Percentiles rank a stretch among this genome's conserved stretches.
phyloP scores from a whole-genome alignment of 768 basidiomycete genomes.

The Boletellus emodensis region DNA sequence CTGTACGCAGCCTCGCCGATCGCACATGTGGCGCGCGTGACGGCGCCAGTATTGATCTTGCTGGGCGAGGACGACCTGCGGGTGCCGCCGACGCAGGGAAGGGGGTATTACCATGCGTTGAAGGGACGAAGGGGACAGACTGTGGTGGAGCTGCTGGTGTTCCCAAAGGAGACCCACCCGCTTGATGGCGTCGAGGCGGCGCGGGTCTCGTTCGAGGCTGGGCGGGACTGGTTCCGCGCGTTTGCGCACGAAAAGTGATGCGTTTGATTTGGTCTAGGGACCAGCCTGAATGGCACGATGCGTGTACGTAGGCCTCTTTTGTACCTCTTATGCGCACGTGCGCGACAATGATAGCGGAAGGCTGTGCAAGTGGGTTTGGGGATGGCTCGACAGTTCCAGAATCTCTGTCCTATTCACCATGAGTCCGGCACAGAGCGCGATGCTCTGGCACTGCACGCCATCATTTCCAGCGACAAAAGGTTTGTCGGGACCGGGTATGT shows the following conservation, averaged over 20 bases:
- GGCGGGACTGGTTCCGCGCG: conserved; percentile 45
- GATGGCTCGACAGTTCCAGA: too few species aligned
- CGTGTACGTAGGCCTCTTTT: too few species aligned
- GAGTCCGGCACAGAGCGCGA: too few species aligned
- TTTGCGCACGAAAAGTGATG: conserved; percentile 9
- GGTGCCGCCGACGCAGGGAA: conserved; percentile 60
- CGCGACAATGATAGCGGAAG: too few species aligned
- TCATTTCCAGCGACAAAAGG: too few species aligned
- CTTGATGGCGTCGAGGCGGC: conserved; percentile 61
- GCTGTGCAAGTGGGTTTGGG: too few species aligned
- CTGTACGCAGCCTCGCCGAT: conserved; percentile 57
- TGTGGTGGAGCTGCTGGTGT: conserved; percentile 55
- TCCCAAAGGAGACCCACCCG: conserved; percentile 60
- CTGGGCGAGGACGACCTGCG: conserved; percentile 60
- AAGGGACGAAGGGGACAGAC: conserved; percentile 36
- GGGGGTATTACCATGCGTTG: conserved; percentile 62
- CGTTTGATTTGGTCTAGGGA: too few species aligned
- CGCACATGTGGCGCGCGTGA: conserved; percentile 46
- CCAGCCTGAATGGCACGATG: too few species aligned
- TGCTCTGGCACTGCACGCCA: too few species aligned
- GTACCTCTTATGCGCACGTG: too few species aligned
- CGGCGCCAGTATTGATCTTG: conserved; percentile 51
- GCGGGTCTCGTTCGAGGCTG: conserved; percentile 50
- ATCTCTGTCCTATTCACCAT: too few species aligned
- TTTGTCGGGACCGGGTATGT: too few species aligned